Conservation (phyloP, 1,139 yeast species). For the Diutina catenulata region DNA sequence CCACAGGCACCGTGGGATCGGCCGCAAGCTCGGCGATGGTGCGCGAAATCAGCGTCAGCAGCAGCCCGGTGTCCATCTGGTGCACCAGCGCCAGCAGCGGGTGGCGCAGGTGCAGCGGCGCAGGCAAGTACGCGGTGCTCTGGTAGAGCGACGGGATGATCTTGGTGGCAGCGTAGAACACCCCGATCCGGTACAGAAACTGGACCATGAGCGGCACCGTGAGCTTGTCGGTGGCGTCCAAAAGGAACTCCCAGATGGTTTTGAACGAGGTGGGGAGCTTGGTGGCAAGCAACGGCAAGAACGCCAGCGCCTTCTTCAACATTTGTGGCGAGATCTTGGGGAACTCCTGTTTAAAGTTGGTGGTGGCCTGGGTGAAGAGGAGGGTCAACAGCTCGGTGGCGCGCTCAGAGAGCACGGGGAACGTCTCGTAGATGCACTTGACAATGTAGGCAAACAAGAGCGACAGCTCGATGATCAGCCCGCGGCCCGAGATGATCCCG, state of each 20-base stretch:
- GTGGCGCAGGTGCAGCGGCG: constrained; percentile 7
- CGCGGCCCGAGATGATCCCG: constrained; percentile 75
- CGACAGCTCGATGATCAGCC: constrained; percentile 83
- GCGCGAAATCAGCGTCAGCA: no score
- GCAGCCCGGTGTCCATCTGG: no score
- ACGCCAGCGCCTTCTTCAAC: constrained; percentile 25
- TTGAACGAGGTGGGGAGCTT: constrained; percentile 47
- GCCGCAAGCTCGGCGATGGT: no score
- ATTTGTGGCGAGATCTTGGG: constrained; percentile 31
- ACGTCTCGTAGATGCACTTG: constrained; percentile 81
- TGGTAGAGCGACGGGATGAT: constrained; percentile 70
- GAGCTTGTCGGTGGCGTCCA: constrained; percentile 59
- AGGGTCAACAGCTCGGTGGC: constrained; percentile 29
- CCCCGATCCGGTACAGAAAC: constrained; percentile 73
- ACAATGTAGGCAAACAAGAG: constrained; percentile 82
- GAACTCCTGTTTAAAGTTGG: constrained; percentile 25
- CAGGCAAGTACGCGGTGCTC: constrained; percentile 20
- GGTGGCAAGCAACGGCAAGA: constrained; percentile 37
- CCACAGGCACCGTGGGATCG: no score
- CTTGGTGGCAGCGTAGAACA: constrained; percentile 87
- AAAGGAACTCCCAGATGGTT: constrained; percentile 59
- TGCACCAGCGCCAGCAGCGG: background rate
- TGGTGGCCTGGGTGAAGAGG: constrained; percentile 27
- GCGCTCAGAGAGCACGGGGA: constrained; percentile 62
- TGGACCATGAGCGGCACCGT: constrained; percentile 76